These are phyloP conservation scores for Dovyalis caffra DNA, from an alignment of 345 rosid species.

Conservation along the genomic window DNA sequence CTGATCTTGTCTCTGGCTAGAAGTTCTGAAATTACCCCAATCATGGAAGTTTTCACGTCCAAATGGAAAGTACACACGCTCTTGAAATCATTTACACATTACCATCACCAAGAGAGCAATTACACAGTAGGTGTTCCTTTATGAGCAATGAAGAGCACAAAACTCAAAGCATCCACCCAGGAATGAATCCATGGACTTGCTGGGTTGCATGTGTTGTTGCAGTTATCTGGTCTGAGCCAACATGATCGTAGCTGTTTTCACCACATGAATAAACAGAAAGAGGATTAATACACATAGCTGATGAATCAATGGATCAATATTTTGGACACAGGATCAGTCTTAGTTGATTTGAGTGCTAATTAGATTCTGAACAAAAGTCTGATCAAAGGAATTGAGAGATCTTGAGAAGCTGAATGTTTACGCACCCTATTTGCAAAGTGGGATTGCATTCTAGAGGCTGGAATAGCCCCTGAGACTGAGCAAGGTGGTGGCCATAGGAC, in stretches of 20 bases:
- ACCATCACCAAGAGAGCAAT: constrained; percentile 24
- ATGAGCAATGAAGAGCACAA: constrained; percentile 11
- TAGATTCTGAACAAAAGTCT: neutral
- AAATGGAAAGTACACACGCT: constrained; percentile 8
- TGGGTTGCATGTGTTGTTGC: constrained; percentile 47
- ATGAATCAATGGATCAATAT: neutral
- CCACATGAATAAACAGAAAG: neutral
- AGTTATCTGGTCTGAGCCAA: constrained; percentile 68
- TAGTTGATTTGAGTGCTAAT: neutral
- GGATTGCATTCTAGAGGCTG: constrained; percentile 90
- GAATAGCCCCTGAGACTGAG: constrained; percentile 68
- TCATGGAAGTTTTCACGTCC: neutral
- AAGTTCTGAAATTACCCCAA: neutral
- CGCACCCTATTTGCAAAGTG: constrained; percentile 97
- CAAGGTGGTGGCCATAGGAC: constrained; percentile 59
- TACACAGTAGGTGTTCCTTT: neutral
- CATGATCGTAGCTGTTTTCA: constrained; percentile 55
- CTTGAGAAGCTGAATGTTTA: constrained; percentile 20
- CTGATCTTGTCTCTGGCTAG: constrained; percentile 11
- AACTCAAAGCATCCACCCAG: constrained; percentile 95
- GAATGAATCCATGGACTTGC: constrained; percentile 78
- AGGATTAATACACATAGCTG: neutral
- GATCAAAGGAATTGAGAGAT: neutral
- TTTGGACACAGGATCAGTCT: neutral
- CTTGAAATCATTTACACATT: constrained; percentile 37